These are phyloP conservation scores for Lachnellula cervina DNA, from an alignment of 2,329 filamentous ascomycete genomes.

Conservation along the genomic window DNA sequence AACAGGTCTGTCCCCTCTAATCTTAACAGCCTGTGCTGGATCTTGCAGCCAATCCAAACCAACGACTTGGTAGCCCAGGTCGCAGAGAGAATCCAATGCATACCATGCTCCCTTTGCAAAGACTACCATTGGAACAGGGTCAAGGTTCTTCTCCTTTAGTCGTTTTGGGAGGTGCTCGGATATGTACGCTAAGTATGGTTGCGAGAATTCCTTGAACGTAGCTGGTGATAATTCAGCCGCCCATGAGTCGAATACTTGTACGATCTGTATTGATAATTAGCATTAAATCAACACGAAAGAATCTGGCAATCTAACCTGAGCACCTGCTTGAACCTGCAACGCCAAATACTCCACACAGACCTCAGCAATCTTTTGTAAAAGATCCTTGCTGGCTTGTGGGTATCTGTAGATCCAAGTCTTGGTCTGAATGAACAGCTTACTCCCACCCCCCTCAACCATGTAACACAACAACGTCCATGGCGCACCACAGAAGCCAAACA, in stretches of 20 bases:
- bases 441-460: constrained; percentile 97
- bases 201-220: constrained; percentile 77
- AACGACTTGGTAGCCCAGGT: constrained; percentile 88
- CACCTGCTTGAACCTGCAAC: constrained; percentile 85
- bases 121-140: constrained; percentile 90
- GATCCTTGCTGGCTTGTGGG: constrained; percentile 68
- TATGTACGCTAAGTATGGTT: constrained; percentile 84
- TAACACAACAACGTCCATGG: constrained; percentile 98
- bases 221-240: constrained; percentile 85
- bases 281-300: background rate
- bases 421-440: constrained; percentile 86
- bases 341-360: constrained; percentile 94
- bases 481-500: constrained; percentile 95
- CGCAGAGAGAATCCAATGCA: constrained; percentile 79
- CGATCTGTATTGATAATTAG: constrained; percentile 48
- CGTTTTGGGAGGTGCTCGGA: constrained; percentile 71
- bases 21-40: constrained; percentile 74
- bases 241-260: constrained; percentile 99
- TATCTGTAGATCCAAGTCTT: constrained; percentile 98
- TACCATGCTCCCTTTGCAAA: constrained; percentile 99
- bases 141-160: constrained; percentile 68
- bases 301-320: constrained; percentile 55
- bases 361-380: constrained; percentile 88
- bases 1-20: constrained; percentile 68
- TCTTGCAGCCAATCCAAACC: constrained; percentile 94